Conservation (phyloP, 371 early-diverging fungal species). For the Mortierella sp. region DNA sequence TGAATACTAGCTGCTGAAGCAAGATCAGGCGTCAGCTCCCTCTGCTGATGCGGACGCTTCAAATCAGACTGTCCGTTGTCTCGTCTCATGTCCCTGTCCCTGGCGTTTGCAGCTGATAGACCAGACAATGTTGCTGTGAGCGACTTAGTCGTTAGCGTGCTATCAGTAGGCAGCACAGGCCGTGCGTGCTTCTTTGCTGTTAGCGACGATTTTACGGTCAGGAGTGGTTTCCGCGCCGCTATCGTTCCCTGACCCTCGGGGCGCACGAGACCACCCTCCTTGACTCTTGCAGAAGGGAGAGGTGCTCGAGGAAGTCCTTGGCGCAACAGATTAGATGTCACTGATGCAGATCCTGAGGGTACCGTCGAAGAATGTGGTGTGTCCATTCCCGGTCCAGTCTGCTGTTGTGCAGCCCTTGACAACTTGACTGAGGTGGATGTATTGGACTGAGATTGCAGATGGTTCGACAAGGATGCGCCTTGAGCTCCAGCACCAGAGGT, state of each 20-base stretch:
- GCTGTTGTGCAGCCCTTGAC: neutral
- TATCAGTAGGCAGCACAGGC: slow-evolving; percentile 18
- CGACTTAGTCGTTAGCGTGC: slow-evolving; percentile 25
- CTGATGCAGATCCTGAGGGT: neutral
- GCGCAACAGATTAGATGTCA: slow-evolving; percentile 5
- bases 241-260: slow-evolving; percentile 7
- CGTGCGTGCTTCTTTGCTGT: slow-evolving; percentile 25
- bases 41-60: neutral
- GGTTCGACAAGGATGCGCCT: neutral
- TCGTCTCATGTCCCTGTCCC: slow-evolving; percentile 6
- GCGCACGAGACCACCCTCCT: slow-evolving; percentile 22
- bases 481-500: neutral
- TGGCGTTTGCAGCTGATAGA: neutral
- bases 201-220: slow-evolving; percentile 12
- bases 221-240: slow-evolving; percentile 11
- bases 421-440: neutral
- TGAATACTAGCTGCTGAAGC: neutral
- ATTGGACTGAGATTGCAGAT: neutral
- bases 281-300: slow-evolving; percentile 3
- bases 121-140: slow-evolving; percentile 9
- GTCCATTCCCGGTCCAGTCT: neutral
- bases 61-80: neutral
- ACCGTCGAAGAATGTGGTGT: neutral
- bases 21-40: slow-evolving; percentile 10
- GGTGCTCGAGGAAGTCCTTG: slow-evolving; percentile 21